Evolutionary conservation across 75 land plant genomes (phyloP), one percentile per base, ranked within the genome.

Genomic region (Larix kaempferi): DNA sequence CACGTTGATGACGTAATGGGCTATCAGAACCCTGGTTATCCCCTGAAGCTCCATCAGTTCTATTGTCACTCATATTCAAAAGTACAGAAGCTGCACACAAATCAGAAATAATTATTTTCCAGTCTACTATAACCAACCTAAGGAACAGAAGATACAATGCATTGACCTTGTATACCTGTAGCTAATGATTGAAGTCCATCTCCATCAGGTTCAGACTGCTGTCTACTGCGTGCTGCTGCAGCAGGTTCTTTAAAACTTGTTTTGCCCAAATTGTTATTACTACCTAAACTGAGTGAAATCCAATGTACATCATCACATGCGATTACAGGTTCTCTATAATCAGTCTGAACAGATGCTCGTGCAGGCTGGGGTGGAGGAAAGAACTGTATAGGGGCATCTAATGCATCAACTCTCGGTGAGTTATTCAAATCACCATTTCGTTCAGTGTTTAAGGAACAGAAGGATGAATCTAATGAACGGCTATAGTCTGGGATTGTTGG

Each of bases 241-340:
- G 77, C 49, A 41, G 86, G 59, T 59, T 77, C 79, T 25, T 69
- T 69, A 41, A 29, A 65, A 65, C 41, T 41, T 69, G 89, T 25
- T 1, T 86, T 86, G 35, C 29, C 73, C n/a, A 77, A 69, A 83
- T 77, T 78, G 11, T 81, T 85, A 49, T 84, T 81, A 22, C 85
- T 80, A 59, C 86, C 96, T 71, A 95, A 90, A 76, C 94, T 85
- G 35, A 95, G 94, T 44, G 96, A 91, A 74, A 91, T 92, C 98
- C 98, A 95, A 11, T 82, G 88, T 8, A 85, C 63, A 41, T 79
- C 91, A 82, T 88, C 88, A 19, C 86, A 73, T 27, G 79, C 78
- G 66, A 86, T 82, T 59, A 57, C 73, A 12, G 82, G 84, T 17
- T 86, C 83, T 76, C 82, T 84, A 58, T 78, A 57, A 78, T 85